These are phyloP conservation scores for Metrosideros polymorpha DNA, from an alignment of 441 rosid species.

Conservation along the genomic window DNA sequence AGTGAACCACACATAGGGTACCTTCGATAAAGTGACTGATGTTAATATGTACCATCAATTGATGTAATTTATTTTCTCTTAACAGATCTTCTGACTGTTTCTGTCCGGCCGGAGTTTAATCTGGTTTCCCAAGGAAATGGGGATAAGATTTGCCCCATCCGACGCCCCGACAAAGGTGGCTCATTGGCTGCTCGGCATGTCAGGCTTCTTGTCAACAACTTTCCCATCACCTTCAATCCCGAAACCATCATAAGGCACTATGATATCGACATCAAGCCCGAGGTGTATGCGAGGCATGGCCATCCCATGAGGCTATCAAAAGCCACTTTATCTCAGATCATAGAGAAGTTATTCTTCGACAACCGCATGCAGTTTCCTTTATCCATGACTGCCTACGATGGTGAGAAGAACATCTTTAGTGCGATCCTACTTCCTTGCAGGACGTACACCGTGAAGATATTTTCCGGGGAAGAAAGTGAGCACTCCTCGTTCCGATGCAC, in stretches of 20 bases:
- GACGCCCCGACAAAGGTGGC: constrained; percentile 73
- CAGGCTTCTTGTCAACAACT: constrained; percentile 58
- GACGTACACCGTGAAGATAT: constrained; percentile 33
- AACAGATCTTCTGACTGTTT: neutral
- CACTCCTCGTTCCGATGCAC: constrained; percentile 20
- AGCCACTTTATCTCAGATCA: constrained; percentile 32
- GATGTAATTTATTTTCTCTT: neutral
- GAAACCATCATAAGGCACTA: constrained; percentile 50
- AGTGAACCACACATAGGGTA: neutral
- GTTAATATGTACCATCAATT: neutral
- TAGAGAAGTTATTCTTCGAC: constrained; percentile 43
- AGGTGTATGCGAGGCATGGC: constrained; percentile 12
- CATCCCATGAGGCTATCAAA: constrained; percentile 37
- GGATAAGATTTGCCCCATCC: constrained; percentile 24
- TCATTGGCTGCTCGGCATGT: constrained; percentile 18
- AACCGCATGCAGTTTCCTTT: constrained; percentile 38
- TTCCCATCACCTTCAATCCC: constrained; percentile 43
- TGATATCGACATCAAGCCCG: constrained; percentile 53
- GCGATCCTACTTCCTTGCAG: constrained; percentile 49
- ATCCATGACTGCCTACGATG: constrained; percentile 74
- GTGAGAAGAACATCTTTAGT: constrained; percentile 83
- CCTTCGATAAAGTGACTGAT: neutral
- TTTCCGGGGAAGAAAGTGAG: constrained; percentile 31
- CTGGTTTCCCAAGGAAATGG: neutral
- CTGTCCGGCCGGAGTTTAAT: constrained; percentile 5